Evolutionary conservation across 768 basidiomycete genomes (phyloP), one percentile per base, ranked within the genome.

Genomic region (Imleria badia): DNA sequence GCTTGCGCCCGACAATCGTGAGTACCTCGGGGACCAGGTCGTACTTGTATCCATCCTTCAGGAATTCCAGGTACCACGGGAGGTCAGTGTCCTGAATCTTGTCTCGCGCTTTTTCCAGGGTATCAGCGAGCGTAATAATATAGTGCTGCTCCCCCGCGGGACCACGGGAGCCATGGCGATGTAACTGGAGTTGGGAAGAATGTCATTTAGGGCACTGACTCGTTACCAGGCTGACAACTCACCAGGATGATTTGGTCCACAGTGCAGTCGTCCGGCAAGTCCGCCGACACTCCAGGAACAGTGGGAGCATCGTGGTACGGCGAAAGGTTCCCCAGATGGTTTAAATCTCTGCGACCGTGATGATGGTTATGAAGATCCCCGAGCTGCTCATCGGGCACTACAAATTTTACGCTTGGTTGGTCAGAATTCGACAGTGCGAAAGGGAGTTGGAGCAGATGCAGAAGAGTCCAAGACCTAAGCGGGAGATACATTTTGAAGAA

Each of bases 161-260:
- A 56, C 66, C 72, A 38, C 76, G 75, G 48, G 71, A 72, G 22
- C 77, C 77, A 52, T 78, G 77, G 15, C 76, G 62, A 54, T 73
- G 73, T 59, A 78, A 66, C 77, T 78, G 41, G 12, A 3, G 19
- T 38, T 14, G 19, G 30, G 26, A 22, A 10, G n/a, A 15, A 54
- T 5, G 35, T 30, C 30, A 38, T 36, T 40, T 39, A 17, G 30
- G 1, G 17, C 3, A 20, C 10, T 0, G 9, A 8, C 13, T 20
- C 5, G 13, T 39, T 13, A 29, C 22, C 1, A 29, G 3, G 3
- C 7, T 5, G 6, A 15, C n/a, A 42, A 51, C 67, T 50, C 56
- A 77, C 76, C 60, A 75, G 56, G 61, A 74, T 65, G 52, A 76
- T 72, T 63, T 73, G 75, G 30, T 75, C 71, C n/a, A 78, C 70